A percentile compares a stretch with the other conserved stretches of the same genome.
Conservation (phyloP, 2,329 filamentous ascomycete species). For the Rhexocercosporidium sp. region DNA sequence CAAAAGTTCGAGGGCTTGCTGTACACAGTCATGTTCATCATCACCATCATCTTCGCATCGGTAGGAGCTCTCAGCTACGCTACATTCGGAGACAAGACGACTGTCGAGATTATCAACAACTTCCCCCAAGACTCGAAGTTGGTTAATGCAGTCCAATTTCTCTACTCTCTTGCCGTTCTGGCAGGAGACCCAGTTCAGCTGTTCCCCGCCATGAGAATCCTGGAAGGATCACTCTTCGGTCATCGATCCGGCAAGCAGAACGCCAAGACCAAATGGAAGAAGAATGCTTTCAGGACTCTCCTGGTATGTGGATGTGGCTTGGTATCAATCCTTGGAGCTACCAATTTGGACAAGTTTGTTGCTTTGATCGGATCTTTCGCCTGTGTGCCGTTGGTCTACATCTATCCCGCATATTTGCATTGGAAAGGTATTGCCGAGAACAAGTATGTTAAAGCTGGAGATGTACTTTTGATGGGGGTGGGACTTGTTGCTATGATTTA, state of each 20-base stretch:
- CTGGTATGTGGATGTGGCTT: slow-evolving; percentile 83
- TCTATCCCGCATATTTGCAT: slow-evolving; percentile 93
- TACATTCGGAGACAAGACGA: slow-evolving; percentile 90
- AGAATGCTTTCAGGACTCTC: slow-evolving; percentile 92
- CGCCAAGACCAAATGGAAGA: slow-evolving; percentile 97
- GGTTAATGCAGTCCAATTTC: slow-evolving; percentile 94
- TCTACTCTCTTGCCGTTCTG: slow-evolving; percentile 94
- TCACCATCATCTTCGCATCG: slow-evolving; percentile 84
- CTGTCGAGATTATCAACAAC: slow-evolving; percentile 94
- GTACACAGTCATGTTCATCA: slow-evolving; percentile 88
- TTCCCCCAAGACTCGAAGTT: slow-evolving; percentile 92
- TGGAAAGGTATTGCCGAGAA: slow-evolving; percentile 77
- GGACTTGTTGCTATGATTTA: slow-evolving; percentile 87
- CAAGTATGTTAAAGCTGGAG: slow-evolving; percentile 67
- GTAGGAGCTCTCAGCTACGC: slow-evolving; percentile 94
- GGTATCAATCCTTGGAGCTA: slow-evolving; percentile 88
- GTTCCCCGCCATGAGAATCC: slow-evolving; percentile 94
- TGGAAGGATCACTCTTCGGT: slow-evolving; percentile 91
- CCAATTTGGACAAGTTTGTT: slow-evolving; percentile 94
- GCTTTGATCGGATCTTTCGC: slow-evolving; percentile 94
- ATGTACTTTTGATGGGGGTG: slow-evolving; percentile 77
- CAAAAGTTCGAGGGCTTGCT: slow-evolving; percentile 88
- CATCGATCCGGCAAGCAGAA: slow-evolving; percentile 89
- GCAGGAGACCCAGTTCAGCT: slow-evolving; percentile 93
- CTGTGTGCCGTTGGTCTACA: slow-evolving; percentile 93